Evolutionary conservation across 371 early-diverging fungal species (phyloP).

Genomic region (Capillidium heterosporum): DNA sequence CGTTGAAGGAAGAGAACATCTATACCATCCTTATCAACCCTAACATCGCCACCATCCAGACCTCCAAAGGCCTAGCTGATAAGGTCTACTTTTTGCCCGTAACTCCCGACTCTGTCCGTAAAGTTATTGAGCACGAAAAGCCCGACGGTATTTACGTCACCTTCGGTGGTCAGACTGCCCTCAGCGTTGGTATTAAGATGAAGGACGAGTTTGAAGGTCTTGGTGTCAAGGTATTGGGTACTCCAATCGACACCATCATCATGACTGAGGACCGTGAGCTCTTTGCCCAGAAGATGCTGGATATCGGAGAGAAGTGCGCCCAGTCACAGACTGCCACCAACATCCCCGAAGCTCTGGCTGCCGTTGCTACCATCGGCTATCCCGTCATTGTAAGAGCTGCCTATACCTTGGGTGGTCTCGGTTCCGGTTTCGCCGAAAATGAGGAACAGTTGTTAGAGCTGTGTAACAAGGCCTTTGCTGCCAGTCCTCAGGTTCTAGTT

Average conservation of each 20-base stretch:
- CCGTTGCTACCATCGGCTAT: constrained; percentile 67
- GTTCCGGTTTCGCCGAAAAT: constrained; percentile 83
- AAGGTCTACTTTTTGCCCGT: constrained; percentile 87
- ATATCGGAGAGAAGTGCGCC: constrained; percentile 73
- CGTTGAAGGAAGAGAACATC: constrained; percentile 74
- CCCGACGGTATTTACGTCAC: constrained; percentile 89
- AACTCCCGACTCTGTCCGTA: constrained; percentile 73
- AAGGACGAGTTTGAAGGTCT: constrained; percentile 55
- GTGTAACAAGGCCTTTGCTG: constrained; percentile 55
- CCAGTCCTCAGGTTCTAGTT: constrained; percentile 75
- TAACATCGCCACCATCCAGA: constrained; percentile 94
- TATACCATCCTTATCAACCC: constrained; percentile 85
- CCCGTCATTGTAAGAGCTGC: constrained; percentile 89
- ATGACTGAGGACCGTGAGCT: constrained; percentile 86
- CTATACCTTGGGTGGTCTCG: constrained; percentile 86
- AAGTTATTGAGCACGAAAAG: constrained; percentile 72
- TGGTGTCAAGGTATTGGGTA: constrained; percentile 79
- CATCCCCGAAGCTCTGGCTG: constrained; percentile 63
- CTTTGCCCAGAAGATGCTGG: constrained; percentile 69
- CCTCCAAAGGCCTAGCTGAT: constrained; percentile 81
- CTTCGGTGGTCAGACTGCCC: constrained; percentile 90
- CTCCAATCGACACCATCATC: constrained; percentile 74
- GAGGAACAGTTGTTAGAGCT: constrained; percentile 49
- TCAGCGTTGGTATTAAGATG: constrained; percentile 79
- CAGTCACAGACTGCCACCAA: constrained; percentile 64